Percentiles rank a stretch among this genome's conserved stretches.
phyloP scores from a whole-genome alignment of 768 basidiomycete species.

The Tylopilus intermedius region DNA sequence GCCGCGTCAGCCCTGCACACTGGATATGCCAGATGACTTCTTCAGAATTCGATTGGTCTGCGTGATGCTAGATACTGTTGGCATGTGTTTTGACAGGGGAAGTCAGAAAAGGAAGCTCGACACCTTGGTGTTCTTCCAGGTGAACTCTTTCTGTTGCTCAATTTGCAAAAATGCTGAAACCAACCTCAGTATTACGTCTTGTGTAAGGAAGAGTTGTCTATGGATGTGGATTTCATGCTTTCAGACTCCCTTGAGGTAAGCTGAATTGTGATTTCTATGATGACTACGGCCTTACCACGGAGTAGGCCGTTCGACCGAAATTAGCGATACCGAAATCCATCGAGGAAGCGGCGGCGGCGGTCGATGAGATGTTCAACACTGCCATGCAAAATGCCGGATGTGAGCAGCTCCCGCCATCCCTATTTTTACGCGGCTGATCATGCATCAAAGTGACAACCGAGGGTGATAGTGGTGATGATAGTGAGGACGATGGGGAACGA shows the following conservation, averaged over 20 bases:
- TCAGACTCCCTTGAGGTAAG: conserved; percentile 87
- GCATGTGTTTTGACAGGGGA: conserved; percentile 96
- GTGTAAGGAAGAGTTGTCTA: conserved; percentile 86
- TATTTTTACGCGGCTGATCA: conserved; percentile 13
- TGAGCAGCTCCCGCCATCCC: conserved; percentile 29
- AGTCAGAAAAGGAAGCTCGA: conserved; percentile 90
- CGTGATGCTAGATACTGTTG: conserved; percentile 89
- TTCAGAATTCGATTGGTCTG: conserved; percentile 92
- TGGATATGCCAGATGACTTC: conserved; percentile 95
- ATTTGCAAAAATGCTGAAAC: conserved; percentile 3
- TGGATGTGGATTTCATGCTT: conserved; percentile 98
- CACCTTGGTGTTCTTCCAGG: conserved; percentile 92
- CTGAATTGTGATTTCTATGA: not conserved
- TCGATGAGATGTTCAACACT: conserved; percentile 82
- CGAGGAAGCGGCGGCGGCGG: conserved; percentile 81
- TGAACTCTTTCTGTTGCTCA: conserved; percentile 26
- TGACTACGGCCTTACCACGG: not conserved
- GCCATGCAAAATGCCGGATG: conserved; percentile 57
- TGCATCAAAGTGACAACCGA: conserved; percentile 29
- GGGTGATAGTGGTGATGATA: conserved; percentile 48
- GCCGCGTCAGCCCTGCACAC: conserved; percentile 63
- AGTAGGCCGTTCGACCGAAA: conserved; percentile 83
- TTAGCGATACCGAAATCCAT: conserved; percentile 62
- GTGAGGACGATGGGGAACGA: conserved; percentile 42
- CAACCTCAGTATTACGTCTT: conserved; percentile 66